Conservation (phyloP, 495 filamentous ascomycete species). For the Cladorrhinum samala region DNA sequence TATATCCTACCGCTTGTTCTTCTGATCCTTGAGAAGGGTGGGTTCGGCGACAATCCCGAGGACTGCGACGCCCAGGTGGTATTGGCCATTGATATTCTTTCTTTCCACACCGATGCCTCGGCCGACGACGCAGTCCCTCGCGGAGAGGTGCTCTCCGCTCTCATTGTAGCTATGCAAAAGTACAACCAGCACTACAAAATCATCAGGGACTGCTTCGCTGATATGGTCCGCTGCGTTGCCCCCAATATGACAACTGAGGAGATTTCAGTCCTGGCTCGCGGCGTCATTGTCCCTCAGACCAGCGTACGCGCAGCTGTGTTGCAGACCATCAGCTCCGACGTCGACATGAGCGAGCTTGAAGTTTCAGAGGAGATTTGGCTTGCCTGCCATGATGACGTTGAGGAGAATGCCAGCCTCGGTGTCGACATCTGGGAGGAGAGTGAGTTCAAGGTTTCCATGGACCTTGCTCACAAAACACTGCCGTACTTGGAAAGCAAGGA, state of each 20-base stretch:
- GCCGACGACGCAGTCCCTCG: constrained; percentile 69
- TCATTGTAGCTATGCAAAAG: constrained; percentile 77
- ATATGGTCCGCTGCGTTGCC: constrained; percentile 73
- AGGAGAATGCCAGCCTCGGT: constrained; percentile 81
- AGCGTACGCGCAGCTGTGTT: constrained; percentile 79
- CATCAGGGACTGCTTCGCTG: constrained; percentile 83
- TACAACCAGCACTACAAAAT: constrained; percentile 91
- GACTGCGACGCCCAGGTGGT: constrained; percentile 83
- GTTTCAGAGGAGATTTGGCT: constrained; percentile 93
- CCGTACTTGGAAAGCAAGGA: constrained; percentile 76
- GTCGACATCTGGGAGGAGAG: constrained; percentile 93
- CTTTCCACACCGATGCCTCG: constrained; percentile 75
- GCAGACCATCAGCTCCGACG: constrained; percentile 84
- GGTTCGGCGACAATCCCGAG: constrained; percentile 64
- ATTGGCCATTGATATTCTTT: constrained; percentile 82
- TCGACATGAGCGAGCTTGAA: constrained; percentile 79
- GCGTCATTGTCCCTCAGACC: constrained; percentile 67
- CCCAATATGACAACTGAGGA: constrained; percentile 66
- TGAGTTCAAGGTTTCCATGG: constrained; percentile 60
- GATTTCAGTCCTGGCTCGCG: constrained; percentile 62
- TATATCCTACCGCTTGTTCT: constrained; percentile 82
- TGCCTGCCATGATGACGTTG: constrained; percentile 79
- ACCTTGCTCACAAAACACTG: constrained; percentile 58
- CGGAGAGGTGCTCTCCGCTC: constrained; percentile 56
- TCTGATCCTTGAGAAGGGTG: constrained; percentile 66